Conservation (phyloP, 768 basidiomycete genomes). For the Leccinum rimulosum region DNA sequence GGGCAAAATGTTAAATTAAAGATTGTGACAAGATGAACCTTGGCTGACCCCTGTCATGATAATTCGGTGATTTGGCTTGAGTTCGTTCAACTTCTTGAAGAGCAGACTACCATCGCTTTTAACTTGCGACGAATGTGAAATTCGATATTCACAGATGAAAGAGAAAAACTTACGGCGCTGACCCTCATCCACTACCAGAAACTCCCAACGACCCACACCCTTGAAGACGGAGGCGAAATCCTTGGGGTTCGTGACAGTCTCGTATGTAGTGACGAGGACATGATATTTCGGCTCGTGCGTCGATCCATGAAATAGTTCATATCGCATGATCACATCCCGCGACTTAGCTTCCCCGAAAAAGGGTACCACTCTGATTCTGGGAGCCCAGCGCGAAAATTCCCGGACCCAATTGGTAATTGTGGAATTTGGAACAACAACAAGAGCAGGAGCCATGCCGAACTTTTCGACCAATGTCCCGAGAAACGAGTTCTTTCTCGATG, state of each 20-base stretch:
- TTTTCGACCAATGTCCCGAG: slow-evolving; percentile 61
- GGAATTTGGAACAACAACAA: slow-evolving; percentile 95
- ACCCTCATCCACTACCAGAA: slow-evolving; percentile 90
- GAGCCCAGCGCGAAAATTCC: slow-evolving; percentile 81
- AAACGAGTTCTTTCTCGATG: slow-evolving; percentile 35
- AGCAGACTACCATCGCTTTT: slow-evolving; percentile 80
- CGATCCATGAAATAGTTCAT: slow-evolving; percentile 70
- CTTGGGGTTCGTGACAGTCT: slow-evolving; percentile 63
- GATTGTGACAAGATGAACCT: background rate
- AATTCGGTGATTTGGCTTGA: slow-evolving; percentile 75
- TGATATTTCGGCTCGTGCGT: slow-evolving; percentile 69
- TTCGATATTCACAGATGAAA: background rate
- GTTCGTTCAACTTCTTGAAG: slow-evolving; percentile 78
- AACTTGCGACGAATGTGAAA: slow-evolving; percentile 44
- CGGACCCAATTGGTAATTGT: slow-evolving; percentile 95
- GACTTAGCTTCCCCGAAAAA: slow-evolving; percentile 81
- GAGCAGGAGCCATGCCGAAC: slow-evolving; percentile 67
- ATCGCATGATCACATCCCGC: slow-evolving; percentile 76
- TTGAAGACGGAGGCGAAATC: slow-evolving; percentile 80
- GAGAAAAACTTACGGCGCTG: slow-evolving; percentile 66
- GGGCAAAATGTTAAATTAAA: background rate
- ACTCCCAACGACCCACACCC: slow-evolving; percentile 86
- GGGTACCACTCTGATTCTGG: slow-evolving; percentile 71
- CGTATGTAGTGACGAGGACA: slow-evolving; percentile 91
- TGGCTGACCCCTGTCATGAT: slow-evolving; percentile 81